Percentiles rank a stretch among this genome's conserved stretches.
These are phyloP conservation scores for Eryngium alpinum DNA, from an alignment of 140 eudicot species.

Conservation along the genomic window DNA sequence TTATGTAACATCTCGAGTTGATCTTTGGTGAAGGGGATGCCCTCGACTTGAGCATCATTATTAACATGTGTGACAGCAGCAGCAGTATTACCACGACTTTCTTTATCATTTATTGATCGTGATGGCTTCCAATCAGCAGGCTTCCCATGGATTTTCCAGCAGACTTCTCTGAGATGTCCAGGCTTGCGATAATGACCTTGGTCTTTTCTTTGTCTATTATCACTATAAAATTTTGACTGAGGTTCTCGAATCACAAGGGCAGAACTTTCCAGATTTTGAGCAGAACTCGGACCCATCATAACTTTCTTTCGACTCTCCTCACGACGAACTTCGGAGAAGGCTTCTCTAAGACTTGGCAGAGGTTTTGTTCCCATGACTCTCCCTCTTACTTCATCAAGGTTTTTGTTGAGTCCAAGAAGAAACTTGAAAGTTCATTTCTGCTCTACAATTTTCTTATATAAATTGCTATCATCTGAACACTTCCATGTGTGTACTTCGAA, in stretches of 20 bases:
- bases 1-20: neutral
- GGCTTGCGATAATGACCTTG: neutral
- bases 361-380: slow-evolving; percentile 1
- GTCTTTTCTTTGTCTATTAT: neutral
- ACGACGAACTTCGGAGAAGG: slow-evolving; percentile 7
- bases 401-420: slow-evolving; percentile 1
- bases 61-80: neutral
- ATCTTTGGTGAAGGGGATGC: neutral
- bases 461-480: neutral
- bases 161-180: neutral
- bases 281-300: neutral
- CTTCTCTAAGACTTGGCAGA: neutral
- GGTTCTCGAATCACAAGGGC: neutral
- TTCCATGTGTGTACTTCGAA: neutral
- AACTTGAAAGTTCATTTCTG: neutral
- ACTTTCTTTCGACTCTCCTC: slow-evolving; percentile 5
- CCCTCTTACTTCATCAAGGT: slow-evolving; percentile 3
- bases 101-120: neutral
- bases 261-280: neutral
- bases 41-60: neutral
- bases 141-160: neutral
- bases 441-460: neutral
- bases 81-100: neutral
- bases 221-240: neutral
- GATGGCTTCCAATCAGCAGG: neutral